Conservation (phyloP, 202 grass and related monocot species). For the Bolboschoenoplectus hybrid region DNA sequence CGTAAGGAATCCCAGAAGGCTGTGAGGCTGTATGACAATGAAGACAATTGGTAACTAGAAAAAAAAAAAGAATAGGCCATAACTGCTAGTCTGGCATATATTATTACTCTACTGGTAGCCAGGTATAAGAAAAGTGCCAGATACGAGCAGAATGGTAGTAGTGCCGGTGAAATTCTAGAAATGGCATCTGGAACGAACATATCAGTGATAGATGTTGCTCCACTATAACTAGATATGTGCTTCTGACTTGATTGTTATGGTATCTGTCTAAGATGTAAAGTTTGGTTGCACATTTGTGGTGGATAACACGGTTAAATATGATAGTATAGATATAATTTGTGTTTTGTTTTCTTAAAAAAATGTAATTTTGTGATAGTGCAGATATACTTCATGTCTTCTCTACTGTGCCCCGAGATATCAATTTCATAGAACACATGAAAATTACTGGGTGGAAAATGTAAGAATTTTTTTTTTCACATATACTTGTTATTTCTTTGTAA, state of each 20-base stretch:
- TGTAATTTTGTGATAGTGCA: constrained; percentile 47
- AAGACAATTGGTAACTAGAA: not conserved
- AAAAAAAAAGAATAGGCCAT: not conserved
- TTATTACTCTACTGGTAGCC: not conserved
- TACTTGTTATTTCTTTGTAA: constrained; percentile 6
- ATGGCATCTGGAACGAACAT: not conserved
- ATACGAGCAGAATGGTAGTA: not conserved
- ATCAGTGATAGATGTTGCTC: not conserved
- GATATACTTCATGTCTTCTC: constrained; percentile 99
- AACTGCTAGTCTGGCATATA: constrained; percentile 9
- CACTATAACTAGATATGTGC: not conserved
- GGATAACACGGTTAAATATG: not conserved
- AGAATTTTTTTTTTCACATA: constrained; percentile 31
- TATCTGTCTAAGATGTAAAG: not conserved
- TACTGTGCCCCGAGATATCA: constrained; percentile 87
- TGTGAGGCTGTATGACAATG: not conserved
- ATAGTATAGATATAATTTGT: not conserved
- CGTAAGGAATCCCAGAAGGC: not conserved
- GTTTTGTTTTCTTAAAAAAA: constrained; percentile 27
- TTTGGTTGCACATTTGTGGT: constrained; percentile 7
- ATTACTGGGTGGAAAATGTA: constrained; percentile 96
- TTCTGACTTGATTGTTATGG: constrained; percentile 10
- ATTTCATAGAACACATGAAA: constrained; percentile 95
- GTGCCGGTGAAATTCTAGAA: not conserved
- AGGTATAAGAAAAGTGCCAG: not conserved